These are phyloP conservation scores for Tolypocladium nubicola DNA, from an alignment of 2,329 filamentous ascomycete species.

Conservation along the genomic window DNA sequence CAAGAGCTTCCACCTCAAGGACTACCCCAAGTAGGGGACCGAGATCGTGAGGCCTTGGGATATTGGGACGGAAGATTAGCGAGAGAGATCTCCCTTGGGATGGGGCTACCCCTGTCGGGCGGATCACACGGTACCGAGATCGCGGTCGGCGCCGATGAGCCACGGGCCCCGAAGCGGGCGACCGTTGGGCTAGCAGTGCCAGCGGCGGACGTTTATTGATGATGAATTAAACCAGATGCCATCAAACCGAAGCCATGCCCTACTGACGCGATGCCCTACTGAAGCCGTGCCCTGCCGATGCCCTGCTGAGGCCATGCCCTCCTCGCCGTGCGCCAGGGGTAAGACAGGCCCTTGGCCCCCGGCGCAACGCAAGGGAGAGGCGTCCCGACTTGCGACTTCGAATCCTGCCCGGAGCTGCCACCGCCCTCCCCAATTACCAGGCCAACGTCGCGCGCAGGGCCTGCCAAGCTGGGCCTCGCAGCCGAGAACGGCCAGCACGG, in stretches of 20 bases:
- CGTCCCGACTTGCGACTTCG: not conserved
- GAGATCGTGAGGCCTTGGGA: not conserved
- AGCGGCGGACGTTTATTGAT: not conserved
- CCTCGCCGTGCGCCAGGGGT: not conserved
- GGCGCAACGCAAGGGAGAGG: not conserved
- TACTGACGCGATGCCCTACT: no score
- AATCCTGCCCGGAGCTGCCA: not conserved
- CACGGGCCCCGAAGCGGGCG: not conserved
- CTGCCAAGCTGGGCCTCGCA: not conserved
- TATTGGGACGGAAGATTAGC: slow-evolving; percentile 1
- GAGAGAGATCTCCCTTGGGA: not conserved
- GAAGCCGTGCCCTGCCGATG: no score
- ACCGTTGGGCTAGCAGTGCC: not conserved
- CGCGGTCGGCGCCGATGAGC: not conserved
- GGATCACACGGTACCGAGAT: not conserved
- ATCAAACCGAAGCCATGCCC: not conserved
- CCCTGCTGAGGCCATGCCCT: no score
- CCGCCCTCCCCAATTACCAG: not conserved
- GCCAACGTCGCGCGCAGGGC: not conserved
- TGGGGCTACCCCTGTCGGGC: not conserved
- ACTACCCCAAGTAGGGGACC: slow-evolving; percentile 52
- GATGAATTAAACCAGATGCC: not conserved
- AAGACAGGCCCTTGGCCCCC: not conserved
- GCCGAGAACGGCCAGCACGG: no score
- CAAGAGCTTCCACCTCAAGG: slow-evolving; percentile 92